These are phyloP conservation scores for Astrocystis sublimbata DNA, from an alignment of 495 filamentous ascomycete genomes.

Conservation along the genomic window DNA sequence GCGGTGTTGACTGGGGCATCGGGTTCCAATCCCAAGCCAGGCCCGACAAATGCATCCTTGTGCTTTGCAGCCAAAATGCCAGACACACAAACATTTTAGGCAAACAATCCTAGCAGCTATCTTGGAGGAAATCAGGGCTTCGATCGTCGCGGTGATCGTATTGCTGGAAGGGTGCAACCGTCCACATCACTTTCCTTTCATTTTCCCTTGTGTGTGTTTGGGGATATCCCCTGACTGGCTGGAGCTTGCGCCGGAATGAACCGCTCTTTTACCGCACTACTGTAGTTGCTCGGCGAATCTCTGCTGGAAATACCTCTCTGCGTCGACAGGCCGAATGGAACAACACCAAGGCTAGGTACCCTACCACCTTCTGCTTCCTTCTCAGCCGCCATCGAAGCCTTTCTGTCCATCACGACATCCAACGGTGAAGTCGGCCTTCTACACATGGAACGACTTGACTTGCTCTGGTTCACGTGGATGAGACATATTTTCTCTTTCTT, in stretches of 20 bases:
- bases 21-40: constrained; percentile 5
- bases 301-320: not conserved
- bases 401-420: not conserved
- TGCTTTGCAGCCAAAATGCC: constrained; percentile 10
- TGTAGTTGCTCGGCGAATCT: too few relatives aligned
- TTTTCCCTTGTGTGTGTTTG: not conserved
- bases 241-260: not conserved
- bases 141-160: constrained; percentile 9
- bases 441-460: constrained; percentile 1
- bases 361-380: not conserved
- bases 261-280: not conserved
- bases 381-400: not conserved
- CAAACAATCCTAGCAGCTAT: not conserved
- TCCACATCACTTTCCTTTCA: constrained; percentile 5
- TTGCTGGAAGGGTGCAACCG: too few relatives aligned
- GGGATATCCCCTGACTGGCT: not conserved
- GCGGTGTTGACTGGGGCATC: constrained; percentile 4
- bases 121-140: not conserved
- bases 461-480: not conserved
- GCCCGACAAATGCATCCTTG: constrained; percentile 9
- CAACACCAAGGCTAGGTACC: not conserved
- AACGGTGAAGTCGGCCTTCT: not conserved
- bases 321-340: not conserved
- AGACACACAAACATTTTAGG: not conserved
- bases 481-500: constrained; percentile 1